Evolutionary conservation across 352 stramenopile genomes (phyloP).

Genomic region (Phytophthora cryptogea): DNA sequence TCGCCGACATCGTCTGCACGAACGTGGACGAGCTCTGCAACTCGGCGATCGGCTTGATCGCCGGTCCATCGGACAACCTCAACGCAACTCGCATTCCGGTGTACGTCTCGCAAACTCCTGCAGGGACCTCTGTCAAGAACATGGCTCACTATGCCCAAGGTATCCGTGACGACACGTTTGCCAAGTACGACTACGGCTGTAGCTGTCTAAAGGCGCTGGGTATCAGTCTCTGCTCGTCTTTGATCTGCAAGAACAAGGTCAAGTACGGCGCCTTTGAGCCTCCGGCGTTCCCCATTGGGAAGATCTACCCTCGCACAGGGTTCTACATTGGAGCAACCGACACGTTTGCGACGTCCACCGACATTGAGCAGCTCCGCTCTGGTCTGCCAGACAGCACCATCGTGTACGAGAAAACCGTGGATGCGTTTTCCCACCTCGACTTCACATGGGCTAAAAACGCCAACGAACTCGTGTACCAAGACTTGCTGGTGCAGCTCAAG

Average conservation of each 20-base stretch:
- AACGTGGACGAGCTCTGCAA: constrained; percentile 48
- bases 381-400: constrained; percentile 41
- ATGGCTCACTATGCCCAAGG: constrained; percentile 56
- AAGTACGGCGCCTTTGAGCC: constrained; percentile 51
- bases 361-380: constrained; percentile 40
- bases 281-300: constrained; percentile 22
- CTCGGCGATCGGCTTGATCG: constrained; percentile 45
- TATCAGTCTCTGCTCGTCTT: constrained; percentile 39
- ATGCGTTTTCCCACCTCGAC: constrained; percentile 54
- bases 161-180: constrained; percentile 57
- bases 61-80: constrained; percentile 45
- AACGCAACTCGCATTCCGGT: constrained; percentile 56
- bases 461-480: constrained; percentile 45
- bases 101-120: constrained; percentile 58
- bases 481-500: constrained; percentile 48
- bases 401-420: constrained; percentile 37
- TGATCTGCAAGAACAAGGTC: constrained; percentile 58
- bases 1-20: constrained; percentile 44
- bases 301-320: constrained; percentile 37
- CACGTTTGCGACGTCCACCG: constrained; percentile 39
- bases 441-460: constrained; percentile 54
- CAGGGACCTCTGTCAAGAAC: constrained; percentile 61
- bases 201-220: constrained; percentile 38
- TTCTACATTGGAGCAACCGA: constrained; percentile 49
- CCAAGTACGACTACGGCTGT: constrained; percentile 61